Percentiles rank a stretch among this genome's conserved stretches.
phyloP scores from a whole-genome alignment of 164 flowering plant species.

The Aristolochia contorta region DNA sequence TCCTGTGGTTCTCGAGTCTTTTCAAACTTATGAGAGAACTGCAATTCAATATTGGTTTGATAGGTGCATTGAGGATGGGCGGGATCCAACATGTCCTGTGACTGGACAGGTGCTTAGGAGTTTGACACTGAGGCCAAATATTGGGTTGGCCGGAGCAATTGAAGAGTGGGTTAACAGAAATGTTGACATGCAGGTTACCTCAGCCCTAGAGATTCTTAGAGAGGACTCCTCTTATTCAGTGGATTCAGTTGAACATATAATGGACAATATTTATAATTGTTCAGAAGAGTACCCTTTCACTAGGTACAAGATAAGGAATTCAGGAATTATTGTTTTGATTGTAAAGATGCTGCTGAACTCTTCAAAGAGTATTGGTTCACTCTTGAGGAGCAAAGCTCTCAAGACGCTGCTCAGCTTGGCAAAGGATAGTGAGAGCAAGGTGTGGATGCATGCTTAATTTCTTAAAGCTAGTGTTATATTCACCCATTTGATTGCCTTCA shows the following conservation, averaged over 20 bases:
- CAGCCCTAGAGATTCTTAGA: constrained; percentile 22
- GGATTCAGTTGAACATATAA: constrained; percentile 24
- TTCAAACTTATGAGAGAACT: constrained; percentile 42
- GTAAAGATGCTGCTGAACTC: constrained; percentile 26
- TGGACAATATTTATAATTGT: constrained; percentile 32
- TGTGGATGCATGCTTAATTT: constrained; percentile 5
- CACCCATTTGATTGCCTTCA: no score
- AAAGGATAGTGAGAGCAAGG: constrained; percentile 62
- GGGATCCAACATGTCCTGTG: constrained; percentile 59
- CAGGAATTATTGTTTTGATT: constrained; percentile 33
- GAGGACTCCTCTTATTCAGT: constrained; percentile 23
- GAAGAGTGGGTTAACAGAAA: constrained; percentile 55
- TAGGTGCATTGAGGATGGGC: constrained; percentile 45
- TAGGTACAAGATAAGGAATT: constrained; percentile 38
- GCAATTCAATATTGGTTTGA: constrained; percentile 57
- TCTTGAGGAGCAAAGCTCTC: constrained; percentile 38
- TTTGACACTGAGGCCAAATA: constrained; percentile 41
- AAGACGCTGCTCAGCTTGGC: constrained; percentile 40
- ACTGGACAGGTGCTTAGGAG: constrained; percentile 45
- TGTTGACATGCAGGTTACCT: constrained; percentile 33
- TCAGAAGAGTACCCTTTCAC: constrained; percentile 42
- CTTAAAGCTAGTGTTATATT: no score
- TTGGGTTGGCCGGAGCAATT: constrained; percentile 50
- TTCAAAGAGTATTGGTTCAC: constrained; percentile 35
- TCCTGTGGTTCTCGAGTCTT: constrained; percentile 47